These are phyloP conservation scores for Ilex paraguariensis DNA, from an alignment of 305 asterid species.

Conservation along the genomic window DNA sequence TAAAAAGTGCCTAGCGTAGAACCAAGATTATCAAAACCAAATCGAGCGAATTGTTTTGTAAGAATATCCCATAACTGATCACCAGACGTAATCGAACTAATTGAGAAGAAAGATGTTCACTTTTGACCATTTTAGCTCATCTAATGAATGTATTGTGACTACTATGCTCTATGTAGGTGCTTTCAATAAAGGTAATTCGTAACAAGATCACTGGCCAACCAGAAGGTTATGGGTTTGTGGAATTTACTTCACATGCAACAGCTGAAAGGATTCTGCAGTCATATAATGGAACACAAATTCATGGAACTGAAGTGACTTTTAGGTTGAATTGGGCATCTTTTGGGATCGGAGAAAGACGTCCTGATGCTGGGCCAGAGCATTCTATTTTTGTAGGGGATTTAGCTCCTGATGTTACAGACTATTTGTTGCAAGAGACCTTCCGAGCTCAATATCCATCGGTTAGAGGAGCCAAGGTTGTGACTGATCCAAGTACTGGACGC, in stretches of 20 bases:
- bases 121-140: background rate
- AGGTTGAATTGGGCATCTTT: slow-evolving; percentile 98
- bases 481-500: slow-evolving; percentile 88
- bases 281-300: slow-evolving; percentile 88
- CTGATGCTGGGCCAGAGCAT: slow-evolving; percentile 81
- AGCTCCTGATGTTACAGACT: slow-evolving; percentile 95
- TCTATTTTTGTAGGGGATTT: slow-evolving; percentile 96
- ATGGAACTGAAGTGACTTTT: slow-evolving; percentile 87
- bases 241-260: slow-evolving; percentile 67
- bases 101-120: background rate
- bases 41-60: too few relatives aligned
- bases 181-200: slow-evolving; percentile 80
- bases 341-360: slow-evolving; percentile 78
- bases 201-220: slow-evolving; percentile 88
- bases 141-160: slow-evolving; percentile 10
- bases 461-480: slow-evolving; percentile 94
- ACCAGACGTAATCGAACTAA: too few relatives aligned
- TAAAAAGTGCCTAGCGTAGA: background rate
- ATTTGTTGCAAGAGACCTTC: slow-evolving; percentile 89
- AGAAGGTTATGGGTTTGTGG: slow-evolving; percentile 94
- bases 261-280: slow-evolving; percentile 82
- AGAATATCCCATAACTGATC: too few relatives aligned
- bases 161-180: slow-evolving; percentile 48
- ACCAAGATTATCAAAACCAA: background rate
- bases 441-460: slow-evolving; percentile 78